phyloP scores from a whole-genome alignment of 2,329 filamentous ascomycete species.

The Beauveria pseudobassiana region DNA sequence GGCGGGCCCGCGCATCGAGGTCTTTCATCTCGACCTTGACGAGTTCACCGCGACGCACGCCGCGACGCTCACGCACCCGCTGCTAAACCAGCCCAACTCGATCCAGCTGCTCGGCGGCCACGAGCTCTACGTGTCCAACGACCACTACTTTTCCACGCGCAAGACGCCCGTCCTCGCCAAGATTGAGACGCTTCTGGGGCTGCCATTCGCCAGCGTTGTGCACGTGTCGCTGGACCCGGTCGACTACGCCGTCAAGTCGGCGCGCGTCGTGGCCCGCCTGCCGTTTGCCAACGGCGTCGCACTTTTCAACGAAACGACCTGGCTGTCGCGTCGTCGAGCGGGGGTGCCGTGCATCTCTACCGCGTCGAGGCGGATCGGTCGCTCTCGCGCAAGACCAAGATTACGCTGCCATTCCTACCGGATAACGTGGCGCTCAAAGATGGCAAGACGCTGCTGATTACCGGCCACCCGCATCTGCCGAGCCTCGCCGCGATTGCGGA shows the following conservation, averaged over 20 bases:
- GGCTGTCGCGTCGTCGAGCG: constrained; percentile 29
- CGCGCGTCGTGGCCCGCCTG: constrained; percentile 24
- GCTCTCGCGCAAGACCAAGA: neutral
- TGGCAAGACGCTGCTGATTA: constrained; percentile 27
- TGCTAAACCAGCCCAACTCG: constrained; percentile 32
- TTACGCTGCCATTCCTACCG: constrained; percentile 27
- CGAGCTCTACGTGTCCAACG: constrained; percentile 35
- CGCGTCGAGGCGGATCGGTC: constrained; percentile 10
- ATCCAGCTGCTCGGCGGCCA: constrained; percentile 26
- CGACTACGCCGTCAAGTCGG: constrained; percentile 6
- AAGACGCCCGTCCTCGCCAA: constrained; percentile 19
- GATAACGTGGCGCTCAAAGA: constrained; percentile 31
- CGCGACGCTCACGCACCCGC: constrained; percentile 29
- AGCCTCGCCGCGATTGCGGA: constrained; percentile 24
- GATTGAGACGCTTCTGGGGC: constrained; percentile 27
- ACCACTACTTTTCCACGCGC: constrained; percentile 26
- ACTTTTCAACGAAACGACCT: constrained; percentile 27
- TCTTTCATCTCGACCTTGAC: constrained; percentile 30
- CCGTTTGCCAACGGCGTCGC: constrained; percentile 36
- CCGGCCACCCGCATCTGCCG: constrained; percentile 32
- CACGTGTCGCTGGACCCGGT: constrained; percentile 22
- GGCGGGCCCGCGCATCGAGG: constrained; percentile 28
- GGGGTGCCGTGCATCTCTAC: constrained; percentile 24
- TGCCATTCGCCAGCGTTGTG: constrained; percentile 28
- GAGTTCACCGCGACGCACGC: constrained; percentile 26